phyloP scores from a whole-genome alignment of 2,329 filamentous ascomycete genomes.

The Magnaporthales sp. region DNA sequence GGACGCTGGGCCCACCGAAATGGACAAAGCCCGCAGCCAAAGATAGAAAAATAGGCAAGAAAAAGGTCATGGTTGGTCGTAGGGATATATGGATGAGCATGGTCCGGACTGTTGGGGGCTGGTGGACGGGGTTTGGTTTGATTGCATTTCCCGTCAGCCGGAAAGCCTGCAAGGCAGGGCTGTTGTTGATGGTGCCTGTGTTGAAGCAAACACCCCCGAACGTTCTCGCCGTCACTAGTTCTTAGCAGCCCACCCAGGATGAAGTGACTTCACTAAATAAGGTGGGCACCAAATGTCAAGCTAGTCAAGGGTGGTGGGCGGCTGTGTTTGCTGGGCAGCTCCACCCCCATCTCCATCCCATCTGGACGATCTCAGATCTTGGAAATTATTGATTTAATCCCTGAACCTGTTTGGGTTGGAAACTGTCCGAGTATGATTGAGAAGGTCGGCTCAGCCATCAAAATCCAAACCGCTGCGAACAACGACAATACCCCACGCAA shows the following conservation, averaged over 20 bases:
- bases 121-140: not conserved
- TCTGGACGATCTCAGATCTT: not conserved
- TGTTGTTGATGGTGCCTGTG: not conserved
- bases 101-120: not conserved
- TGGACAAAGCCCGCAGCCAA: not conserved
- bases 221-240: too few relatives aligned
- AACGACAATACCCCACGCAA: not conserved
- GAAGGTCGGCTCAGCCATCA: not conserved
- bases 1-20: not conserved
- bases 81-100: not conserved
- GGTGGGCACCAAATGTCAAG: not conserved
- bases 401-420: not conserved
- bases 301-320: not conserved
- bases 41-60: not conserved
- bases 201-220: not conserved
- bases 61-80: too few relatives aligned
- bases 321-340: not conserved
- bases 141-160: not conserved
- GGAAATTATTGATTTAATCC: not conserved
- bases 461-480: not conserved
- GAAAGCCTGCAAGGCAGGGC: not conserved
- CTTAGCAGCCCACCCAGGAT: not conserved
- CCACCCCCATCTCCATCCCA: not conserved
- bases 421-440: not conserved
- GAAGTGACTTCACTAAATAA: not conserved